These are phyloP conservation scores for Oropetium thomaeum DNA, from an alignment of 176 grass and related monocot genomes.

Conservation along the genomic window DNA sequence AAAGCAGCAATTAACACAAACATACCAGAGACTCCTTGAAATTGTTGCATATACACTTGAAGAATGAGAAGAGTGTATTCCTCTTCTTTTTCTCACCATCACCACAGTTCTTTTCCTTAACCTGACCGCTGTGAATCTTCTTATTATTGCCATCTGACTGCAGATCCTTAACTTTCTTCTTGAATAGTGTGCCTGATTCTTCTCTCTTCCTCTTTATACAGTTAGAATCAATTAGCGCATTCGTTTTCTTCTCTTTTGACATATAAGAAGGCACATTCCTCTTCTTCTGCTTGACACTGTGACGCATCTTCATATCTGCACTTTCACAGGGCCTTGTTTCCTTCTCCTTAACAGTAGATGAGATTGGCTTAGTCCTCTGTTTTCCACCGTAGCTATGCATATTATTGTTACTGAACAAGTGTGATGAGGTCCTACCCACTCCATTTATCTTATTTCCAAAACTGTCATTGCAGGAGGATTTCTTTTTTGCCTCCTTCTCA, in stretches of 20 bases:
- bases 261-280: not conserved
- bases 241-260: slow-evolving; percentile 8
- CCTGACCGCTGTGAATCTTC: not conserved
- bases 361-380: not conserved
- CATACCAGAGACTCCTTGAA: slow-evolving; percentile 55
- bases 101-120: not conserved
- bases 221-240: not conserved
- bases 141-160: not conserved
- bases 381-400: not conserved
- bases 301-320: not conserved
- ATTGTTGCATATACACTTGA: slow-evolving; percentile 39
- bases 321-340: not conserved
- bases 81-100: not conserved
- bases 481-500: no score
- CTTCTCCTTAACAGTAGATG: slow-evolving; percentile 18
- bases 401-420: not conserved
- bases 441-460: not conserved
- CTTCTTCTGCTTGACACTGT: not conserved
- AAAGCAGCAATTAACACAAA: slow-evolving; percentile 1
- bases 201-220: slow-evolving; percentile 23
- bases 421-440: not conserved
- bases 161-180: not conserved
- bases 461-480: not conserved
- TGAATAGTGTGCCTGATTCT: not conserved
- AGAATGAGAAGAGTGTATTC: slow-evolving; percentile 24